Evolutionary conservation across 495 filamentous ascomycete genomes (phyloP), one percentile per base, ranked within the genome.

Genomic region (Podospora didyma): DNA sequence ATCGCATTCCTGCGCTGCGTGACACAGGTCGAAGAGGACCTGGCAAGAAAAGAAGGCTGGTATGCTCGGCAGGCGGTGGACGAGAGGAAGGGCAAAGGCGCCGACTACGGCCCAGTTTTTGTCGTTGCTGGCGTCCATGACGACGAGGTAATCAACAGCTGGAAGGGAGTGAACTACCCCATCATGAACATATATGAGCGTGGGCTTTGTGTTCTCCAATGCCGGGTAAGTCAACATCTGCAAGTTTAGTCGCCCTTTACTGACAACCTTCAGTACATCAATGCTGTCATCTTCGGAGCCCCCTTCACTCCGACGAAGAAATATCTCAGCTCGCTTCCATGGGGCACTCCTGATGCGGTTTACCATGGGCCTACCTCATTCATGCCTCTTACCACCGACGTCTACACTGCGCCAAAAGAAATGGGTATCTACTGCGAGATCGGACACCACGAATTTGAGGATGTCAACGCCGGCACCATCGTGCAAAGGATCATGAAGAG

Each of bases 141-240:
- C 65, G 94, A 99, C 71, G 81, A 86, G 58, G 91, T 93, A 42
- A 94, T 99, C 67, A 97, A 97, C 71, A 70, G 85, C 62, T 93
- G 89, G 88, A 97, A 97, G 74, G 92, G 95, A 10, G 75, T 96
- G 60, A 99, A 99, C 71, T 97, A 97, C 68, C 94, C 94, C 1
- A 97, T 99, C 69, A 99, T 97, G 94, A 97, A 96, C 73, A 90
- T 97, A 39, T 96, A 92, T 63, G 94, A 99, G 78, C 86, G 94
- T 49, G 90, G 90, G 6, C 84, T 99, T 20, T 97, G 94, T 69
- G 94, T 97, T 41, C 79, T 97, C 31, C 94, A 97, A 62, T 99
- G 94, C 69, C 83, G 84, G 61, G 91, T 94, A 79, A 61, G 86
- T 28, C 10, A 49, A 22, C 17, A 22, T 28, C 12, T n/a, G 1